phyloP scores from a whole-genome alignment of 345 rosid genomes.

The Draba incana region DNA sequence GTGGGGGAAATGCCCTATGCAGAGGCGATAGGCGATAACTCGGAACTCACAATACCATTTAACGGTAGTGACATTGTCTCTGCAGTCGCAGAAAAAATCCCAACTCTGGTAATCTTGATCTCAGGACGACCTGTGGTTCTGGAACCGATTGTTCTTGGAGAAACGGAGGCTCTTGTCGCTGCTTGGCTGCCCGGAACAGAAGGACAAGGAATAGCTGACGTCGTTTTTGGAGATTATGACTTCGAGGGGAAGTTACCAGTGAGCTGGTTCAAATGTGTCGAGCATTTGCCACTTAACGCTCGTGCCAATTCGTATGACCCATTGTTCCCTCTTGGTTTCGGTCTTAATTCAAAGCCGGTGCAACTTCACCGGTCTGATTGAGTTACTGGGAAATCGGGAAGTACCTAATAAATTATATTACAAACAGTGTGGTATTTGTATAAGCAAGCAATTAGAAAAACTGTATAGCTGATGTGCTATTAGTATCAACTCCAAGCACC shows the following conservation, averaged over 20 bases:
- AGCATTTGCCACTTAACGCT: slow-evolving; percentile 57
- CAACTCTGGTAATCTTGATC: slow-evolving; percentile 67
- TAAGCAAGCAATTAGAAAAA: background rate
- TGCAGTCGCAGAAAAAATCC: slow-evolving; percentile 59
- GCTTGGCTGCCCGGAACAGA: slow-evolving; percentile 47
- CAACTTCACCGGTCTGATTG: slow-evolving; percentile 17
- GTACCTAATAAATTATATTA: slow-evolving; percentile 7
- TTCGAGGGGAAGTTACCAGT: slow-evolving; percentile 43
- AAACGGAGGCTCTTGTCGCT: slow-evolving; percentile 62
- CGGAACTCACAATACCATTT: slow-evolving; percentile 60
- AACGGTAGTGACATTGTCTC: slow-evolving; percentile 57
- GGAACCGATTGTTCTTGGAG: slow-evolving; percentile 58
- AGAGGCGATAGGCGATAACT: slow-evolving; percentile 61
- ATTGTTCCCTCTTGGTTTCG: slow-evolving; percentile 72
- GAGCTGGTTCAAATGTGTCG: slow-evolving; percentile 41
- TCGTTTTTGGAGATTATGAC: slow-evolving; percentile 43
- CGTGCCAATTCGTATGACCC: slow-evolving; percentile 58
- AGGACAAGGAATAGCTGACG: slow-evolving; percentile 43
- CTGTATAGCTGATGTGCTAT: background rate
- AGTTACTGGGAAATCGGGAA: background rate
- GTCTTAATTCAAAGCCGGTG: slow-evolving; percentile 43
- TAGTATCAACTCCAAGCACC: slow-evolving; percentile 1
- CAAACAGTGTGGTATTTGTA: slow-evolving; percentile 24
- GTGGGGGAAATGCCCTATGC: slow-evolving; percentile 89
- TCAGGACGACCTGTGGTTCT: slow-evolving; percentile 78